Conservation (phyloP, 805 yeast species). For the Candida chauliodis region DNA sequence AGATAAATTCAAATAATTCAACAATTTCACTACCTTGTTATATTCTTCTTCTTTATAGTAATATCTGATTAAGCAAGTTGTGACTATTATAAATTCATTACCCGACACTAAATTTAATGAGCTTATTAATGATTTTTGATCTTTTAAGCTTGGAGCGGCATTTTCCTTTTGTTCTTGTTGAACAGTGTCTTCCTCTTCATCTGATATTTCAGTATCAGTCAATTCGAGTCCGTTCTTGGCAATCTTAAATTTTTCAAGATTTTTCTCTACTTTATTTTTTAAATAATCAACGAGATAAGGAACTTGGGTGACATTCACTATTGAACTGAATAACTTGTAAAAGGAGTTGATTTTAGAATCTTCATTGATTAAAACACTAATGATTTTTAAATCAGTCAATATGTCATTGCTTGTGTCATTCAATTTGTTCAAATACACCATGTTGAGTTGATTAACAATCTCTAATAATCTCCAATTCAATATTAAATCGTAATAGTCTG, state of each 20-base stretch:
- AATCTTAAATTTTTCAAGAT: constrained; percentile 20
- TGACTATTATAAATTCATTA: constrained; percentile 32
- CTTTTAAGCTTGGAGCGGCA: constrained; percentile 3
- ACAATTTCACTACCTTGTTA: constrained; percentile 17
- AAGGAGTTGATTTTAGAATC: constrained; percentile 14
- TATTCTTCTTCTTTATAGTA: constrained; percentile 18
- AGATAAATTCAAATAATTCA: constrained; percentile 20
- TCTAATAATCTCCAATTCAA: constrained; percentile 37
- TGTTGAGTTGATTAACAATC: constrained; percentile 28
- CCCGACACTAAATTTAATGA: constrained; percentile 30
- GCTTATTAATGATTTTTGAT: constrained; percentile 22
- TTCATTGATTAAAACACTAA: constrained; percentile 10
- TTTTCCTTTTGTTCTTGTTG: not conserved
- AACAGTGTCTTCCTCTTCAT: constrained; percentile 14
- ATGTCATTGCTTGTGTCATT: constrained; percentile 13
- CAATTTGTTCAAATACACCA: constrained; percentile 22
- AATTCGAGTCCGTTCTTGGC: constrained; percentile 26
- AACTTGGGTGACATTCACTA: constrained; percentile 18
- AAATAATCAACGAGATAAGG: constrained; percentile 15
- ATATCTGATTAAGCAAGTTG: constrained; percentile 22
- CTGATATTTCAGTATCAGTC: constrained; percentile 26
- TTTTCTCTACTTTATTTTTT: constrained; percentile 15
- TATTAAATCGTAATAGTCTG: constrained; percentile 24
- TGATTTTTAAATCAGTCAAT: constrained; percentile 11
- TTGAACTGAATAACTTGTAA: constrained; percentile 21